Evolutionary conservation across 768 basidiomycete species (phyloP), one percentile per base, ranked within the genome.

Genomic region (Mycena rebaudengoi): DNA sequence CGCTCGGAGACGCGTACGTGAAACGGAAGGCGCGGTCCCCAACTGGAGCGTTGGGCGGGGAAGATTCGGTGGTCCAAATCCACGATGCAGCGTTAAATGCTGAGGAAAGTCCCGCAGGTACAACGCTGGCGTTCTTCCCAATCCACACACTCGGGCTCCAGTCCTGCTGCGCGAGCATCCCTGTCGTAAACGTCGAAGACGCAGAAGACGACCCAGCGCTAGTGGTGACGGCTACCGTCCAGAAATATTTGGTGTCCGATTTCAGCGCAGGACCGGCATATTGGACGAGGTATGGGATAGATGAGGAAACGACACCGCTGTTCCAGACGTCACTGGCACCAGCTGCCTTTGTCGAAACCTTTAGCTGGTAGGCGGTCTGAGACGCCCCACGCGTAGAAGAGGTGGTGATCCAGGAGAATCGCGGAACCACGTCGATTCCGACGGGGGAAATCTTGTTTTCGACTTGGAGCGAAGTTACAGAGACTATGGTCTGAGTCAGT

Each of bases 71-170:
- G 3, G 66, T 41, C 65, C 65, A 67, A 11, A 67, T 62, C 65
- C 65, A 67, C 30, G 67, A 69, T 28, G 70, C 63, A 26, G 44
- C 30, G 3, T 63, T 67, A 46, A 76, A 75, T 6, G 70, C 62
- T 0, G 69, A 53, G 13, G 66, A 45, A 8, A 74, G 66, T 29
- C 65, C 59, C 23, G 53, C 65, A 12, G 73, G 69, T 2, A 67
- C 57, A 32, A 70, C 60, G 23, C 58, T 62, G 8, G 52, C 55
- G 46, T 61, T 67, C 61, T 75, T 75, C 7, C 74, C 74, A 20
- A 74, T 74, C 73, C 74, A 75, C 23, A 43, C 29, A 35, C 74
- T 75, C 16, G 71, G 39, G n/a, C 61, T 62, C 73, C 74, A 75
- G 49, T 73, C 72, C 12, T 20, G 13, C 28, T 46, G 16, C 12